phyloP scores from a whole-genome alignment of 2,329 filamentous ascomycete genomes.

The Arachnopeziza araneosa region DNA sequence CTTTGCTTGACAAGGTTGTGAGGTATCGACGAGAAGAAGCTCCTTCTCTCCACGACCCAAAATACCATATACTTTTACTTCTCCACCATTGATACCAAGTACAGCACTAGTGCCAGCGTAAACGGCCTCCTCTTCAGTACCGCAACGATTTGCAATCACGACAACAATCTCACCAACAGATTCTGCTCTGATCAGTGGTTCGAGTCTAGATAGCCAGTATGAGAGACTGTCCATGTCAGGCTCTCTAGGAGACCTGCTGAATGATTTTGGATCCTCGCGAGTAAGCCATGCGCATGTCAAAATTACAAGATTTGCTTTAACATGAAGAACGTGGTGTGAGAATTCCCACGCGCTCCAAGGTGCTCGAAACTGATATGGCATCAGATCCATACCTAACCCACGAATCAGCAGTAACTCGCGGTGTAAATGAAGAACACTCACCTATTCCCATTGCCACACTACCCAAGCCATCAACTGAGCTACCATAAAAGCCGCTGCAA shows the following conservation, averaged over 20 bases:
- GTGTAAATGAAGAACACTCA: slow-evolving; percentile 30
- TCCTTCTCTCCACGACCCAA: slow-evolving; percentile 66
- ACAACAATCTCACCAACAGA: slow-evolving; percentile 56
- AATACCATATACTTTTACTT: slow-evolving; percentile 63
- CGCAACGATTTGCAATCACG: slow-evolving; percentile 66
- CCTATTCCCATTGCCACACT: slow-evolving; percentile 53
- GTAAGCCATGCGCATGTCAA: slow-evolving; percentile 77
- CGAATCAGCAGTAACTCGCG: background rate
- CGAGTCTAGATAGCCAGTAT: slow-evolving; percentile 72
- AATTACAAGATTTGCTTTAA: slow-evolving; percentile 56
- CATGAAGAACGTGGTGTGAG: slow-evolving; percentile 46
- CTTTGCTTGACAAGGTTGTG: slow-evolving; percentile 16
- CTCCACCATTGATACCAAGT: slow-evolving; percentile 57
- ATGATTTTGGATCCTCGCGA: slow-evolving; percentile 41
- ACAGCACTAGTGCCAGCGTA: slow-evolving; percentile 74
- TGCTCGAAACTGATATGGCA: slow-evolving; percentile 47
- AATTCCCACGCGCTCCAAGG: slow-evolving; percentile 46
- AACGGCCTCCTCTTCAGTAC: slow-evolving; percentile 57
- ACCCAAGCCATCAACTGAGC: slow-evolving; percentile 43
- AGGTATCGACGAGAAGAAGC: slow-evolving; percentile 60
- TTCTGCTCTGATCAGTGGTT: slow-evolving; percentile 54
- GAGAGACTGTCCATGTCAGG: slow-evolving; percentile 68
- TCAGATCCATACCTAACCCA: slow-evolving; percentile 52
- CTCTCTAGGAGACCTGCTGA: slow-evolving; percentile 44
- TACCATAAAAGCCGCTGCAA: slow-evolving; percentile 43